Percentiles rank a stretch among this genome's conserved stretches.
Evolutionary conservation across 805 yeast species (phyloP).

Genomic region (Sugiyamaella floridensis): DNA sequence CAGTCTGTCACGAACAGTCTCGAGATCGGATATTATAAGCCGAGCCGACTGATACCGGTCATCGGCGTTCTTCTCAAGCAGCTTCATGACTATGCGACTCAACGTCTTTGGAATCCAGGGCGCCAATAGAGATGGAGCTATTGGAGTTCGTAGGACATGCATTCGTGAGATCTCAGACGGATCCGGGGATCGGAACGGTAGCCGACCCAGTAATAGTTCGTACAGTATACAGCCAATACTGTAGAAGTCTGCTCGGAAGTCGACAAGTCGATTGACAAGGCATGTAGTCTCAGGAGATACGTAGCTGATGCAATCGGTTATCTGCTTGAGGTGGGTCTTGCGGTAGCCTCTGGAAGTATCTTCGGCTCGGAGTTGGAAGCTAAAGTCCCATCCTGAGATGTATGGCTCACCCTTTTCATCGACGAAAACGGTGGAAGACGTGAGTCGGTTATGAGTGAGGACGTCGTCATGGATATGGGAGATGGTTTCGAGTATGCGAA

Average conservation of each 20-base stretch:
- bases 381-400: conserved; percentile 44
- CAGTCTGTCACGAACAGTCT: conserved; percentile 15
- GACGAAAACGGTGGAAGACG: conserved; percentile 35
- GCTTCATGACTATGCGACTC: conserved; percentile 37
- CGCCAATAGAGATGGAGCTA: conserved; percentile 33
- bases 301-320: conserved; percentile 39
- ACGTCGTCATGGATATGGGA: conserved; percentile 35
- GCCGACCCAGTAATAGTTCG: conserved; percentile 39
- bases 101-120: conserved; percentile 25
- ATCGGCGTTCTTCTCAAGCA: conserved; percentile 37
- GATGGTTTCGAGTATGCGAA: conserved; percentile 25
- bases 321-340: conserved; percentile 34
- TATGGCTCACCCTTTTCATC: conserved; percentile 33
- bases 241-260: conserved; percentile 44
- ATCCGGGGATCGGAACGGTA: conserved; percentile 40
- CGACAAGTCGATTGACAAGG: conserved; percentile 34
- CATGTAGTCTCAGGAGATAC: conserved; percentile 47
- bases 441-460: conserved; percentile 43
- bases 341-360: conserved; percentile 39
- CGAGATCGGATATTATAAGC: conserved; percentile 35
- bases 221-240: conserved; percentile 45
- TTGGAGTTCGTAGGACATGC: conserved; percentile 38
- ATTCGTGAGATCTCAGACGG: conserved; percentile 35
- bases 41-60: conserved; percentile 36
- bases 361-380: conserved; percentile 38